A percentile compares a stretch with the other conserved stretches of the same genome.
These are phyloP conservation scores for Candolleomyces efflorescens DNA, from an alignment of 768 basidiomycete genomes.

Conservation along the genomic window DNA sequence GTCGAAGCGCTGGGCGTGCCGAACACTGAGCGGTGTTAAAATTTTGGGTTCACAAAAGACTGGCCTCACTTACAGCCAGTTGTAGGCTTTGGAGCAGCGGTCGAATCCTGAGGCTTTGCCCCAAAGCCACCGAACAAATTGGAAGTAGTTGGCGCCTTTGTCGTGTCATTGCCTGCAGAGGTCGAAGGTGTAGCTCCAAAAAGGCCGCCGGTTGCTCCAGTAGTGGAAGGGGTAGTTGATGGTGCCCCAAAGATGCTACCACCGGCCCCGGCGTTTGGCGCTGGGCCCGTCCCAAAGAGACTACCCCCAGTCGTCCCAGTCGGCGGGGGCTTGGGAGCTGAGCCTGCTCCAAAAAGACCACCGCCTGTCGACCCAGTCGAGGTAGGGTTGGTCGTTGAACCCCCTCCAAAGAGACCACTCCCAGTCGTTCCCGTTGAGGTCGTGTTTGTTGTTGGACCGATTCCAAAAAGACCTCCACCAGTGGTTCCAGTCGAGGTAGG, in stretches of 20 bases:
- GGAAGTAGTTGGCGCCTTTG: constrained; percentile 3
- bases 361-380: no score
- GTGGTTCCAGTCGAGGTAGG: constrained; percentile 6
- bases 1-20: constrained; percentile 20
- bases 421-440: constrained; percentile 1
- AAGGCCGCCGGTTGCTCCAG: constrained; percentile 6
- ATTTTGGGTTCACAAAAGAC: neutral
- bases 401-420: constrained; percentile 6
- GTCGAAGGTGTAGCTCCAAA: constrained; percentile 6
- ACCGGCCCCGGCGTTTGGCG: no score
- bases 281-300: no score
- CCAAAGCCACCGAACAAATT: neutral
- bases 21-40: constrained; percentile 15
- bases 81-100: neutral
- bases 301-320: neutral
- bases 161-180: constrained; percentile 5
- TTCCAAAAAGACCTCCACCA: neutral
- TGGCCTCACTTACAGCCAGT: neutral
- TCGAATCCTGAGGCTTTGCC: neutral
- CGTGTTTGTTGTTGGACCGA: constrained; percentile 11
- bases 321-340: no score
- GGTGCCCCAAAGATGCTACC: constrained; percentile 6
- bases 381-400: constrained; percentile 3
- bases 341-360: constrained; percentile 16
- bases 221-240: constrained; percentile 5